phyloP scores from a whole-genome alignment of 805 yeast genomes.

The Wickerhamiella siamensis region DNA sequence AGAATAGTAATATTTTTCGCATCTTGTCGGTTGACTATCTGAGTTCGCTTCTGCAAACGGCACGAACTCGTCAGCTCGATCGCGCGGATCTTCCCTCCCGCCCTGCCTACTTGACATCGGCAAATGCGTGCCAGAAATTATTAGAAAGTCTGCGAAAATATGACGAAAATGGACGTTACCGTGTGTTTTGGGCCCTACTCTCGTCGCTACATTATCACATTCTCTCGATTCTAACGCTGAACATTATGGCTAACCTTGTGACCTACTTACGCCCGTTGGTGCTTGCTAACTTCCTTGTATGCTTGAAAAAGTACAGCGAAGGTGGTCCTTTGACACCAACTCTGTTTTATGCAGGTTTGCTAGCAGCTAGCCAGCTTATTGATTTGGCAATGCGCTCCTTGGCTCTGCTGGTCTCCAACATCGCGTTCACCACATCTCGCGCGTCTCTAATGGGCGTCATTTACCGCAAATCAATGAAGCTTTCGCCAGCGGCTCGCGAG shows the following conservation, averaged over 20 bases:
- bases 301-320: constrained; percentile 5
- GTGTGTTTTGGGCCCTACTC: constrained; percentile 7
- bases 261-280: constrained; percentile 11
- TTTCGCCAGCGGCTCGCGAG: constrained; percentile 39
- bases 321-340: constrained; percentile 1
- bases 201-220: not conserved
- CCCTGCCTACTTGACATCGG: constrained; percentile 6
- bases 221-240: constrained; percentile 1
- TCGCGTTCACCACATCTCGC: constrained; percentile 3
- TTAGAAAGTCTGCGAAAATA: not conserved
- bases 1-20: constrained; percentile 10
- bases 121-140: constrained; percentile 1
- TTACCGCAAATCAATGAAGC: constrained; percentile 47
- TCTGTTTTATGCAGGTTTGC: constrained; percentile 3
- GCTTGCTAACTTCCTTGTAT: constrained; percentile 8
- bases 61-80: constrained; percentile 4
- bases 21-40: constrained; percentile 6
- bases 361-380: constrained; percentile 5
- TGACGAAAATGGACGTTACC: not conserved
- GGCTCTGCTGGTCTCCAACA: constrained; percentile 3
- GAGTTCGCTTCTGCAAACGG: constrained; percentile 4
- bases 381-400: constrained; percentile 3
- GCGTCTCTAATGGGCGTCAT: constrained; percentile 43
- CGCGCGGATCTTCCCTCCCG: constrained; percentile 9
- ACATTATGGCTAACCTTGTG: constrained; percentile 5